These are phyloP conservation scores for Cordyceps javanica DNA, from an alignment of 2,329 filamentous ascomycete genomes.

Conservation along the genomic window DNA sequence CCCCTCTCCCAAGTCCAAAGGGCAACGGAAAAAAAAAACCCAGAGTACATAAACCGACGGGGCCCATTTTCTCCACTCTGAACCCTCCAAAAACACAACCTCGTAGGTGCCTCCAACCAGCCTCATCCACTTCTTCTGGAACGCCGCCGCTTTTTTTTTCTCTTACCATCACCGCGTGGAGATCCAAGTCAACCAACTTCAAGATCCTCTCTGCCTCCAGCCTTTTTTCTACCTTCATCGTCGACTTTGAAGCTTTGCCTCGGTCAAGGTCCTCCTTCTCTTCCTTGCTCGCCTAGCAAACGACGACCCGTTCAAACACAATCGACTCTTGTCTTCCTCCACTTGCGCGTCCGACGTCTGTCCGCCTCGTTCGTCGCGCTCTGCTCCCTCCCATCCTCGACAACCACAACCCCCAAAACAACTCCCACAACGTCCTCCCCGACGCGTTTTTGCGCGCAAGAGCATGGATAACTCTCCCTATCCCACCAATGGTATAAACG, in stretches of 20 bases:
- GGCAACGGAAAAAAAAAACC: slow-evolving; percentile 10
- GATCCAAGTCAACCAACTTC: slow-evolving; percentile 7
- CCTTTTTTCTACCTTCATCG: not conserved
- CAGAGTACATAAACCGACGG: slow-evolving; percentile 12
- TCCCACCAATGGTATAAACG: slow-evolving; percentile 51
- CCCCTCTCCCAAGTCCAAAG: slow-evolving; percentile 2
- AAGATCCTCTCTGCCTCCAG: slow-evolving; percentile 3
- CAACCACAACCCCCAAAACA: slow-evolving; percentile 17
- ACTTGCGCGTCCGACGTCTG: not conserved
- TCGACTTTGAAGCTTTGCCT: not conserved
- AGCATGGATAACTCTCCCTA: slow-evolving; percentile 52
- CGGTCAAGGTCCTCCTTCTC: not conserved
- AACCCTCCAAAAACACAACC: slow-evolving; percentile 15
- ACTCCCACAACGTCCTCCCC: slow-evolving; percentile 17
- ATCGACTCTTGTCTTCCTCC: not conserved
- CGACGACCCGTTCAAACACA: not conserved
- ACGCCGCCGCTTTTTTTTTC: slow-evolving; percentile 15
- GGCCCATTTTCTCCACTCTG: slow-evolving; percentile 15
- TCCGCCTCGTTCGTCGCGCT: slow-evolving; percentile 2
- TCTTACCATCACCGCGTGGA: slow-evolving; percentile 8
- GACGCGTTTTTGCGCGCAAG: slow-evolving; percentile 31
- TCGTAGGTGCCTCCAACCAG: slow-evolving; percentile 13
- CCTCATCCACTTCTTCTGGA: slow-evolving; percentile 14
- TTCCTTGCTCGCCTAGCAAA: not conserved
- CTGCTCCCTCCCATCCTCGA: not conserved